These are phyloP conservation scores for Xylaria polymorpha DNA, from an alignment of 2,329 filamentous ascomycete genomes.

Conservation along the genomic window DNA sequence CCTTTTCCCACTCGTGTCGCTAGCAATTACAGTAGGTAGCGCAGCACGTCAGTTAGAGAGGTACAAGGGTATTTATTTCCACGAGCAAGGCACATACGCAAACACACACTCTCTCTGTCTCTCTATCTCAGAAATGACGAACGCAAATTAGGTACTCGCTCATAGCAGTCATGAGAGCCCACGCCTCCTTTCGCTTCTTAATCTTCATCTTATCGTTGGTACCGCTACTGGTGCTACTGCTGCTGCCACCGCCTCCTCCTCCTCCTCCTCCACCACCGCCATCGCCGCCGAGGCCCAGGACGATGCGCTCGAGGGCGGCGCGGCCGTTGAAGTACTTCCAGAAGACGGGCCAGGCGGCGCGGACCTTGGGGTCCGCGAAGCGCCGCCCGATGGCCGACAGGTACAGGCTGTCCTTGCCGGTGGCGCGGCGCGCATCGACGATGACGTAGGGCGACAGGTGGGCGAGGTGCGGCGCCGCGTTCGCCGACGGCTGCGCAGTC, in stretches of 20 bases:
- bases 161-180: slow-evolving; percentile 72
- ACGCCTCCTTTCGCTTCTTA: slow-evolving; percentile 85
- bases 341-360: slow-evolving; percentile 77
- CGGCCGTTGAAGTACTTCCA: slow-evolving; percentile 89
- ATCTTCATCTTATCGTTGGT: slow-evolving; percentile 64
- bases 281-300: slow-evolving; percentile 62
- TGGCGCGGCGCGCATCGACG: slow-evolving; percentile 80
- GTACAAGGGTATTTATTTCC: neutral
- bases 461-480: slow-evolving; percentile 67
- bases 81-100: neutral
- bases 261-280: slow-evolving; percentile 2
- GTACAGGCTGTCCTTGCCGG: slow-evolving; percentile 80
- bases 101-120: neutral
- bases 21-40: neutral
- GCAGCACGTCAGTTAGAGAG: neutral
- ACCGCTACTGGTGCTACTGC: neutral
- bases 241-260: neutral
- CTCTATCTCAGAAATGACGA: slow-evolving; percentile 70
- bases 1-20: neutral
- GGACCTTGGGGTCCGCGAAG: slow-evolving; percentile 63
- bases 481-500: slow-evolving; percentile 67
- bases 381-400: slow-evolving; percentile 68
- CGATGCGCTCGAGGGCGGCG: slow-evolving; percentile 86
- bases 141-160: slow-evolving; percentile 75
- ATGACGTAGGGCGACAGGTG: slow-evolving; percentile 74